Conservation (phyloP, 176 grass and related monocot genomes). For the Hordeum marinum region DNA sequence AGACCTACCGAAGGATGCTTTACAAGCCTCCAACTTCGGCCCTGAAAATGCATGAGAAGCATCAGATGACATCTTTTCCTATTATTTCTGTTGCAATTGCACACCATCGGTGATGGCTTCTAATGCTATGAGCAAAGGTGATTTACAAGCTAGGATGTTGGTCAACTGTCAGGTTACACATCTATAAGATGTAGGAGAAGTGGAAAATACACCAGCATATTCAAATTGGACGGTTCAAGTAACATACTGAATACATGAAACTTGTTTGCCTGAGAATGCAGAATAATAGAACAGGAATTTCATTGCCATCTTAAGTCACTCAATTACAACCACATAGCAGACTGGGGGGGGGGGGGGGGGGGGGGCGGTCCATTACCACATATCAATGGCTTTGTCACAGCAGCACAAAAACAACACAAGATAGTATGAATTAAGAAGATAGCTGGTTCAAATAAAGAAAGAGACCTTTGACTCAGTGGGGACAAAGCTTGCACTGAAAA, state of each 20-base stretch:
- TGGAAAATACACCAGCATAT: slow-evolving; percentile 2
- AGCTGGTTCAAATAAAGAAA: slow-evolving; percentile 12
- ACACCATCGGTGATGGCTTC: slow-evolving; percentile 1
- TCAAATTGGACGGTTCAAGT: neutral
- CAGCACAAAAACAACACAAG: slow-evolving; percentile 12
- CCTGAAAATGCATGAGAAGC: slow-evolving; percentile 65
- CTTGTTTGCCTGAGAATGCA: neutral
- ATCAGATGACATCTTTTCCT: slow-evolving; percentile 35
- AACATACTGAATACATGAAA: slow-evolving; percentile 11
- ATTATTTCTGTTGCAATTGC: slow-evolving; percentile 16
- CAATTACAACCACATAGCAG: slow-evolving; percentile 1
- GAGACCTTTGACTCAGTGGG: neutral
- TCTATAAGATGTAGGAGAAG: neutral
- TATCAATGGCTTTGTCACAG: neutral
- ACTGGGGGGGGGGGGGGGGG: neutral
- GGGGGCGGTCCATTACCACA: neutral
- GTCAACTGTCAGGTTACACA: neutral
- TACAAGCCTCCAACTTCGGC: slow-evolving; percentile 65
- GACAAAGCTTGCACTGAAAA: slow-evolving; percentile 20
- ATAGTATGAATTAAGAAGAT: slow-evolving; percentile 9
- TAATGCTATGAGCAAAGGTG: slow-evolving; percentile 6
- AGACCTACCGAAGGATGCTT: slow-evolving; percentile 66
- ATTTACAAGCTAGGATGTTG: slow-evolving; percentile 1
- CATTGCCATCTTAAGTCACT: neutral
- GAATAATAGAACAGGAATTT: slow-evolving; percentile 4